These are phyloP conservation scores for Rutstroemia sp. DNA, from an alignment of 2,329 filamentous ascomycete genomes.

Conservation along the genomic window DNA sequence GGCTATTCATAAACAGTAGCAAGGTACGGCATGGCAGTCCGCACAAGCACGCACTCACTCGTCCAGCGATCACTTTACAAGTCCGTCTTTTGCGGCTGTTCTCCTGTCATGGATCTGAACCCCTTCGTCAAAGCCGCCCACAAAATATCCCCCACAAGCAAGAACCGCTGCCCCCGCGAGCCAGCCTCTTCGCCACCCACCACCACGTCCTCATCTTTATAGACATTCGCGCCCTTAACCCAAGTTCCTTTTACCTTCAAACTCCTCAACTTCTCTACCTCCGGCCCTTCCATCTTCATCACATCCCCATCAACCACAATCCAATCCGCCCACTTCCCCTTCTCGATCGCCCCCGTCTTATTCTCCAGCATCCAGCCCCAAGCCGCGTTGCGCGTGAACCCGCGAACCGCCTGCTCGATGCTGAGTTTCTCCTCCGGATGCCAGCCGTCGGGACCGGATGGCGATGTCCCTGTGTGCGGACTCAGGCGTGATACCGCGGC, in stretches of 20 bases:
- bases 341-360: constrained; percentile 49
- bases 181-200: background rate
- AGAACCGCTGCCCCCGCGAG: background rate
- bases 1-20: too few species aligned
- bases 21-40: too few species aligned
- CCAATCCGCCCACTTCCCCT: constrained; percentile 62
- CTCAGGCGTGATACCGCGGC: constrained; percentile 56
- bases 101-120: background rate
- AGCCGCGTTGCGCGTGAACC: constrained; percentile 54
- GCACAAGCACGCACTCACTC: too few species aligned
- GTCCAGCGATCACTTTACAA: background rate
- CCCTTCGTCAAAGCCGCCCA: background rate
- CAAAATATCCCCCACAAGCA: background rate
- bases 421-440: constrained; percentile 50
- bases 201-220: background rate
- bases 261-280: constrained; percentile 41
- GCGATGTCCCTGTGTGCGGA: constrained; percentile 47
- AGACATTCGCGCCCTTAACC: constrained; percentile 46
- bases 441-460: constrained; percentile 46
- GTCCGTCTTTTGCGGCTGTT: background rate
- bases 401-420: constrained; percentile 50
- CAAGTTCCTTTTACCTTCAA: constrained; percentile 59
- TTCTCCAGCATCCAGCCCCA: constrained; percentile 52
- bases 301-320: constrained; percentile 57
- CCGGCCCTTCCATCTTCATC: constrained; percentile 27